These are phyloP conservation scores for Lactifluus pinguis DNA, from an alignment of 768 basidiomycete species.

Conservation along the genomic window DNA sequence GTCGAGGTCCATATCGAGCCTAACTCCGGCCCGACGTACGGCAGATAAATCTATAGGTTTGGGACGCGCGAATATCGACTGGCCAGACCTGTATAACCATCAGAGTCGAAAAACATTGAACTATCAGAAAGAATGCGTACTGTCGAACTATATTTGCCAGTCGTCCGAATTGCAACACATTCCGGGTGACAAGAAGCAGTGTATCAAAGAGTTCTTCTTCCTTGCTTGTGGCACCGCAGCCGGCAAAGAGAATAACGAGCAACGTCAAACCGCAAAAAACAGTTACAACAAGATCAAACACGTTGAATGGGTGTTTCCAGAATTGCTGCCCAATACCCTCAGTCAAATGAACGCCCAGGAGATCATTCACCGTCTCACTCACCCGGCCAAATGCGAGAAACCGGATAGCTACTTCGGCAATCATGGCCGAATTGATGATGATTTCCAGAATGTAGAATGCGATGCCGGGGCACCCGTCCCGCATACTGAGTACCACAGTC, in stretches of 20 bases:
- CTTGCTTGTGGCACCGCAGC: slow-evolving; percentile 73
- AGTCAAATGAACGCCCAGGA: not conserved
- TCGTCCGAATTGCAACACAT: slow-evolving; percentile 86
- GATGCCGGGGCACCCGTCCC: slow-evolving; percentile 78
- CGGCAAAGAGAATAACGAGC: slow-evolving; percentile 79
- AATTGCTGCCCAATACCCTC: slow-evolving; percentile 59
- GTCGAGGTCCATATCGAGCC: slow-evolving; percentile 65
- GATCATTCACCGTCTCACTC: slow-evolving; percentile 26
- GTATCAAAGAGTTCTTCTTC: slow-evolving; percentile 95
- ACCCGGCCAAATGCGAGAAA: slow-evolving; percentile 92
- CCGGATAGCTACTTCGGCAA: slow-evolving; percentile 84
- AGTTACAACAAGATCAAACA: slow-evolving; percentile 83
- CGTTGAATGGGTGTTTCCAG: slow-evolving; percentile 90
- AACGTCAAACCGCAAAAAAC: slow-evolving; percentile 84
- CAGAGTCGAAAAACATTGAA: not conserved
- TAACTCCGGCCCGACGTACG: slow-evolving; percentile 55
- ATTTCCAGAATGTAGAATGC: slow-evolving; percentile 86
- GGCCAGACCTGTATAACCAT: slow-evolving; percentile 53
- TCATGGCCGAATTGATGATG: slow-evolving; percentile 87
- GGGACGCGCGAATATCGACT: slow-evolving; percentile 80
- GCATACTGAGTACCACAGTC: slow-evolving; percentile 75
- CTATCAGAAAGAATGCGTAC: slow-evolving; percentile 38
- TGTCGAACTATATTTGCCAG: slow-evolving; percentile 91
- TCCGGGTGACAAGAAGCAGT: slow-evolving; percentile 82
- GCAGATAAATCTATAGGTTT: slow-evolving; percentile 78